Evolutionary conservation across 805 yeast genomes (phyloP), one percentile per base, ranked within the genome.

Genomic region (Starmerella kuoi): DNA sequence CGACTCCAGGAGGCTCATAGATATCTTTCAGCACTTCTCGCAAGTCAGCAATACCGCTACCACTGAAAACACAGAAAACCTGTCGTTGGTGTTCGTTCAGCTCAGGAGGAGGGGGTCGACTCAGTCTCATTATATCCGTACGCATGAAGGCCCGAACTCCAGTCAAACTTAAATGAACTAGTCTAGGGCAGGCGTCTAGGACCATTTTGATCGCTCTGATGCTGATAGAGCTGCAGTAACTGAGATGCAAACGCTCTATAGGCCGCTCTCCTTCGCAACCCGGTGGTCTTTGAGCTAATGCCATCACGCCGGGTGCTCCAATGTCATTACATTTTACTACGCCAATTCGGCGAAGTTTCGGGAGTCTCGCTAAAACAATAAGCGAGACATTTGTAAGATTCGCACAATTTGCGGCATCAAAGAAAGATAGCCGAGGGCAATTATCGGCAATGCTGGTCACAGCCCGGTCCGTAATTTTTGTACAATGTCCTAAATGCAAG

Each of bases 401-500:
- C 1, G 79, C 68, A 59, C 98, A 88, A 61, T 96, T 87, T 14
- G 97, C 97, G 46, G 91, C 73, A 62, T 88, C 98, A 49, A 88
- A 84, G 60, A 87, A 88, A 55, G 84, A 93, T 44, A 88, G 75
- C 45, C 95, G 69, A 44, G 80, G 81, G 56, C 97, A 91, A 36
- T 72, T 70, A 49, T 79, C 71, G 11, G 84, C 82, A 46, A 88
- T 66, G 9, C 73, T 68, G 23, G 74, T 71, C 15, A 91, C 91
- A 18, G 96, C 96, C 47, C 69, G 72, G 63, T 88, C 97, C 1
- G 96, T 88, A 44, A 88, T 81, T 55, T 80, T 75, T 35, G 77
- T 72, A 65, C 98, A 91, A 64, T 88, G 97, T 15, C 97, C 97
- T 47, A 88, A 70, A 63, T 91, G 97, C 38, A 91, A 70, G 53